Conservation (phyloP, 2,329 filamentous ascomycete genomes). For the Verruconis gallopava region DNA sequence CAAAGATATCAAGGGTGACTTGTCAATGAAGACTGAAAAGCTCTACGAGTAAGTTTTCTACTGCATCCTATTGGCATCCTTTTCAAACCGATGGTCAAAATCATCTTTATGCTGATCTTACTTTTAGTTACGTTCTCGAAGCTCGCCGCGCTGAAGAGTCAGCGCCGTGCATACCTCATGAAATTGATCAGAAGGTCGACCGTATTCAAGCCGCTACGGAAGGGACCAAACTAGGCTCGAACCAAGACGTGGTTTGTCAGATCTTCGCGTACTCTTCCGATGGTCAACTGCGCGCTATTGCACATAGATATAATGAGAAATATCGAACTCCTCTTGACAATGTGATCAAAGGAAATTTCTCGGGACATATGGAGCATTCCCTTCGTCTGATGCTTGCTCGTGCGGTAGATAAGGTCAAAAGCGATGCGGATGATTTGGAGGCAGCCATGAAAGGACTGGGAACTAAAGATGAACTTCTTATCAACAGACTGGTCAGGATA, state of each 20-base stretch:
- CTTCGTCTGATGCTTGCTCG: conserved; percentile 66
- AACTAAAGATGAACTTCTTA: conserved; percentile 71
- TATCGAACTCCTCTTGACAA: conserved; percentile 59
- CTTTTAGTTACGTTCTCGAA: conserved; percentile 66
- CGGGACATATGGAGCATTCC: conserved; percentile 82
- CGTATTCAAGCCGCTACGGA: conserved; percentile 37
- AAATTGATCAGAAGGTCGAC: conserved; percentile 10
- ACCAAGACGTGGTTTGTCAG: conserved; percentile 64
- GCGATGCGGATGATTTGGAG: conserved; percentile 73
- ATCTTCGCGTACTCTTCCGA: conserved; percentile 67
- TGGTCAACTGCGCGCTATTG: conserved; percentile 72
- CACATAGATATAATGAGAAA: conserved; percentile 57
- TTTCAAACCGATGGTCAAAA: too few relatives aligned
- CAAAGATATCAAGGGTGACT: conserved; percentile 58
- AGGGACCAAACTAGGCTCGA: conserved; percentile 54
- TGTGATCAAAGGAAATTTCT: conserved; percentile 71
- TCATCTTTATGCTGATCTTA: too few relatives aligned
- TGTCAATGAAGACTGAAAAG: conserved; percentile 74
- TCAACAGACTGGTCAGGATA: conserved; percentile 59
- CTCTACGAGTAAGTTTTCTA: conserved; percentile 63
- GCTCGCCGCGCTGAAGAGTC: conserved; percentile 68
- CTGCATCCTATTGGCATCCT: too few relatives aligned
- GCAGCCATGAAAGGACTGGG: conserved; percentile 76
- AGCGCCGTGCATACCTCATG: conserved; percentile 50
- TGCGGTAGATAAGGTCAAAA: conserved; percentile 68